A percentile compares a stretch with the other conserved stretches of the same genome.
phyloP scores from a whole-genome alignment of 371 early-diverging fungal species.

The Mortierella polycephala region DNA sequence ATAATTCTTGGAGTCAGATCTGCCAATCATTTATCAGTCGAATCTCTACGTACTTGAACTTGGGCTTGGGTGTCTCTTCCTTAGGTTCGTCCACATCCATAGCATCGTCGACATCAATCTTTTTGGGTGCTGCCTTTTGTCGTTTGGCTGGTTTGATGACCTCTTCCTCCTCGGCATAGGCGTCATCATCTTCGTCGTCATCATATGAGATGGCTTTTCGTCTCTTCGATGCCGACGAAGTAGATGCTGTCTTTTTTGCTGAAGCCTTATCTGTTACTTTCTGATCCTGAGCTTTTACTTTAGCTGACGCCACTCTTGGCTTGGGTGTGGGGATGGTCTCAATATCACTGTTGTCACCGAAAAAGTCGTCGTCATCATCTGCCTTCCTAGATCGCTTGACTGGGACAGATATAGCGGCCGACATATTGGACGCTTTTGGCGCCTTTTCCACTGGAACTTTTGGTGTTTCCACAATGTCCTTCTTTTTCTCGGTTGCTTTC shows the following conservation, averaged over 20 bases:
- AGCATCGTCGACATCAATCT: conserved; percentile 28
- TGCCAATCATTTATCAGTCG: too few species aligned
- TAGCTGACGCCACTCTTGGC: conserved; percentile 10
- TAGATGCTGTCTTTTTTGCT: conserved; percentile 6
- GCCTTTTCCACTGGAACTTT: not conserved
- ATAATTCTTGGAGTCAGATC: not conserved
- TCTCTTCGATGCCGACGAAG: conserved; percentile 21
- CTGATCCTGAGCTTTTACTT: conserved; percentile 3
- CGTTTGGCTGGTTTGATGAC: conserved; percentile 37
- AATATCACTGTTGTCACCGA: conserved; percentile 33
- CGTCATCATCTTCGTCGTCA: conserved; percentile 34
- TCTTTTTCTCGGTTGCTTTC: not conserved
- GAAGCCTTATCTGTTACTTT: not conserved
- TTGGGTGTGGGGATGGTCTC: conserved; percentile 28
- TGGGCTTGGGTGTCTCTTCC: conserved; percentile 40
- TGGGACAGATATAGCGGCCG: not conserved
- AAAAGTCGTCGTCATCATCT: conserved; percentile 30
- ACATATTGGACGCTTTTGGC: not conserved
- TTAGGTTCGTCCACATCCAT: conserved; percentile 48
- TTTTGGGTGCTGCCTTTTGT: conserved; percentile 23
- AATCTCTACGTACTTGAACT: conserved; percentile 28
- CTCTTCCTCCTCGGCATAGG: conserved; percentile 34
- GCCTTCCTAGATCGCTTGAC: conserved; percentile 25
- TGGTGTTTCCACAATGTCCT: conserved; percentile 3
- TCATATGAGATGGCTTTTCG: conserved; percentile 21